Percentiles rank a stretch among this genome's conserved stretches.
Evolutionary conservation across 2,329 filamentous ascomycete species (phyloP).

Genomic region (Penicillium sp.): DNA sequence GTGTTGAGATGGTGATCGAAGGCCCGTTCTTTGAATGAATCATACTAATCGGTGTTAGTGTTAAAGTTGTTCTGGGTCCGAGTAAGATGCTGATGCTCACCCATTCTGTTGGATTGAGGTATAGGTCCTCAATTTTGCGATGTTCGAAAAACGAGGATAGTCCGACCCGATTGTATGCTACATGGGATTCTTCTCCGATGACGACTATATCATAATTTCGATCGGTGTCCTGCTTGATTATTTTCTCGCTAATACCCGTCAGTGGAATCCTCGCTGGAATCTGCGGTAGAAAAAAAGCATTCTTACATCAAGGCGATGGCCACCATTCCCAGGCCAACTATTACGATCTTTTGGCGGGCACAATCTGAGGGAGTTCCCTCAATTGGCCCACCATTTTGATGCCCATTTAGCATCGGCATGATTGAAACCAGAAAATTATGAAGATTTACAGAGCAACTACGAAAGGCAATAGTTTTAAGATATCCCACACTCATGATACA

Average conservation of each 20-base stretch:
- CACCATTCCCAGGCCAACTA: conserved; percentile 91
- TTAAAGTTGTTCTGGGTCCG: not conserved
- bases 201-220: conserved; percentile 80
- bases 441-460: not conserved
- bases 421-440: not conserved
- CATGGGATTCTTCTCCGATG: conserved; percentile 82
- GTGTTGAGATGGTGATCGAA: conserved; percentile 77
- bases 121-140: conserved; percentile 81
- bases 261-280: conserved; percentile 21
- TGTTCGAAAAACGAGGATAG: conserved; percentile 88
- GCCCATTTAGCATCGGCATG: conserved; percentile 36
- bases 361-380: conserved; percentile 14
- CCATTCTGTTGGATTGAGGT: conserved; percentile 83
- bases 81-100: conserved; percentile 46
- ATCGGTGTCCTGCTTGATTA: conserved; percentile 80
- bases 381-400: conserved; percentile 26
- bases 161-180: conserved; percentile 90
- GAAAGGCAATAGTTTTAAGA: too few species aligned
- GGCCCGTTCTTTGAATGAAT: conserved; percentile 65
- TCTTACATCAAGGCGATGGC: conserved; percentile 83
- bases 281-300: not conserved
- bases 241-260: conserved; percentile 67
- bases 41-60: conserved; percentile 55
- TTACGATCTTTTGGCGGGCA: conserved; percentile 66
- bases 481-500: too few species aligned